Evolutionary conservation across 2,329 filamentous ascomycete species (phyloP).

Genomic region (Chaetomium olivaceum): DNA sequence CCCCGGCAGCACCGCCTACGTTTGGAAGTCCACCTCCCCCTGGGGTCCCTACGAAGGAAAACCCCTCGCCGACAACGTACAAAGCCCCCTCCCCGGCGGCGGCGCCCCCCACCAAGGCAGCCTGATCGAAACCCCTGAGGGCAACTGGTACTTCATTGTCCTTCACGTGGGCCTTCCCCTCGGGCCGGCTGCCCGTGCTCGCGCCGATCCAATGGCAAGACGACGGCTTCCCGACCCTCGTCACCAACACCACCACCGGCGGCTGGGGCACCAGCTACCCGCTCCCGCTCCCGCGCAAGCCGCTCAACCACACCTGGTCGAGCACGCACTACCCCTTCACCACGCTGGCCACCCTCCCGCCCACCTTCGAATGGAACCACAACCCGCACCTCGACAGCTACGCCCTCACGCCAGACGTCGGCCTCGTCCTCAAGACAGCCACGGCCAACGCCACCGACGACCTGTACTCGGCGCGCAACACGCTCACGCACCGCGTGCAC

Average conservation of each 20-base stretch:
- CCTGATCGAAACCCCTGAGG: slow-evolving; percentile 3
- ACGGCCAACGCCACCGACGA: not conserved
- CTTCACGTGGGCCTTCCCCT: slow-evolving; percentile 15
- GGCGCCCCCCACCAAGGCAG: slow-evolving; percentile 14
- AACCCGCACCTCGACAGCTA: slow-evolving; percentile 7
- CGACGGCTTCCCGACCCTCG: slow-evolving; percentile 7
- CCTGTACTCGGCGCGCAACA: slow-evolving; percentile 16
- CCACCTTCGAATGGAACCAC: slow-evolving; percentile 16
- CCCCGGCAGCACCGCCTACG: slow-evolving; percentile 13
- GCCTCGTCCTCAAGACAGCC: not conserved
- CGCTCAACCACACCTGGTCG: slow-evolving; percentile 8
- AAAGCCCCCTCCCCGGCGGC: not conserved
- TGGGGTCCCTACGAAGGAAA: slow-evolving; percentile 17
- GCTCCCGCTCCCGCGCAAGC: not conserved
- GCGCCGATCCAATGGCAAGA: slow-evolving; percentile 4
- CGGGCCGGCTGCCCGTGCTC: slow-evolving; percentile 8
- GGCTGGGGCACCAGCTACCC: slow-evolving; percentile 2
- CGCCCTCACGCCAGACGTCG: not conserved
- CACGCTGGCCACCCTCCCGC: not conserved
- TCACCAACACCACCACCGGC: not conserved
- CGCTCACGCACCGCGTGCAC: slow-evolving; percentile 15
- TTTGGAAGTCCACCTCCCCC: slow-evolving; percentile 11
- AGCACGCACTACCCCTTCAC: not conserved
- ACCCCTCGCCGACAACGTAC: slow-evolving; percentile 3
- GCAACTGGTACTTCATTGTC: slow-evolving; percentile 20